Evolutionary conservation across 441 rosid species (phyloP), one percentile per base, ranked within the genome.

Genomic region (Pelargonium citronellum): DNA sequence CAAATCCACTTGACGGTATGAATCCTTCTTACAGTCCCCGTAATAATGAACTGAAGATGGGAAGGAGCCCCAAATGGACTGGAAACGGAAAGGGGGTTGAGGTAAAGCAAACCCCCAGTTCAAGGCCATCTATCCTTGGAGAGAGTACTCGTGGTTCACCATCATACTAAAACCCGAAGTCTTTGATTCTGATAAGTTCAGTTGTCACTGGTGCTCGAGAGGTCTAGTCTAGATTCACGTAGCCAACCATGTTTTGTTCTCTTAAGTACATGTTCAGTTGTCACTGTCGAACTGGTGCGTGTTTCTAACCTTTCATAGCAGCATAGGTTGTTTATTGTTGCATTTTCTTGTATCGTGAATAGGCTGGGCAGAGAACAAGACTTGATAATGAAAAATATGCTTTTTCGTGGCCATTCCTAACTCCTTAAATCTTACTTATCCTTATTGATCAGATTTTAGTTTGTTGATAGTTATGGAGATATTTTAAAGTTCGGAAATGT

Each of bases 51-150:
- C 76, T 66, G 17, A 75, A 77, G 71, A 60, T 27, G 51, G 79
- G 70, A 19, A 12, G 63, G 51, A 83, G 82, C 73, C 85, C 84
- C 2, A 22, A 62, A 41, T 61, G 66, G 30, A 30, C 39, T 47
- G 87, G 77, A 24, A 80, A 71, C 30, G 64, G 34, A 27, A 60
- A 60, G 64, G 86, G 73, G 37, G 55, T 71, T 9, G 82, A 76
- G 73, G 64, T 64, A n/a, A 83, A 71, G 80, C 74, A 60, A 72
- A 77, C 78, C 69, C 82, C 77, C 24, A 87, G 90, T 75, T 86
- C 91, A 0, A 76, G 88, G 60, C 85, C 83, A 39, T 85, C 88
- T 5, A 72, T 15, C 15, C 86, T 83, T 30, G 83, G 87, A 73
- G 71, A 78, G 67, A 67, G 69, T 71, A 27, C 55, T 47, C 67